Evolutionary conservation across 1,139 yeast genomes (phyloP).

Genomic region (Yamadazyma triangularis): DNA sequence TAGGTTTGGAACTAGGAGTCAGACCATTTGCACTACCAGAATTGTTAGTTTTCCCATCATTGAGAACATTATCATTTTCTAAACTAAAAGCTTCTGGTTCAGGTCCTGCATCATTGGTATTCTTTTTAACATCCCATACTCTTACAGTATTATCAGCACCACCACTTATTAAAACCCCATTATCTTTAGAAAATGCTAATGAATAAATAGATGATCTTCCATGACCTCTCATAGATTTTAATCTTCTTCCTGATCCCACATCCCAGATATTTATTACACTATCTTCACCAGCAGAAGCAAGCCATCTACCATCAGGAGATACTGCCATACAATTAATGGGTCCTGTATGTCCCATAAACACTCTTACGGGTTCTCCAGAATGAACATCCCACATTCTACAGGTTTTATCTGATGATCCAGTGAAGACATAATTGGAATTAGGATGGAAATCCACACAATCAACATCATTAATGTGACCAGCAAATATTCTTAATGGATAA

Average conservation of each 20-base stretch:
- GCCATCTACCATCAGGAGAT: constrained; percentile 95
- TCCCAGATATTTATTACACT: constrained; percentile 91
- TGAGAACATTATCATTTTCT: constrained; percentile 4
- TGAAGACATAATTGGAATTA: constrained; percentile 86
- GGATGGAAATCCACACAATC: constrained; percentile 96
- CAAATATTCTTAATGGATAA: constrained; percentile 91
- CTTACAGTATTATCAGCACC: constrained; percentile 92
- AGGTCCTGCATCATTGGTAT: constrained; percentile 75
- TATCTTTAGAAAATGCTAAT: constrained; percentile 80
- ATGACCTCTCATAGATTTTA: constrained; percentile 86
- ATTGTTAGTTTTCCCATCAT: constrained; percentile 7
- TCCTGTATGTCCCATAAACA: constrained; percentile 93
- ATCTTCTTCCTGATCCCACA: constrained; percentile 81
- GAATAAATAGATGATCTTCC: constrained; percentile 86
- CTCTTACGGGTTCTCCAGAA: constrained; percentile 83
- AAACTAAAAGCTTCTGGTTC: constrained; percentile 68
- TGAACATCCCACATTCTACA: constrained; percentile 98
- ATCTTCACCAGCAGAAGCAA: constrained; percentile 95
- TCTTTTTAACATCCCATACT: constrained; percentile 92
- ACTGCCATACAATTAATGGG: constrained; percentile 83
- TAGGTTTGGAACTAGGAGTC: constrained; percentile 14
- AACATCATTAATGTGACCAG: constrained; percentile 96
- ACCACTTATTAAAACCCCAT: constrained; percentile 83
- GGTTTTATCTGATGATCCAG: constrained; percentile 94
- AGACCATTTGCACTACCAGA: constrained; percentile 9